phyloP scores from a whole-genome alignment of 208 protist species.

The Willaertia magna region DNA sequence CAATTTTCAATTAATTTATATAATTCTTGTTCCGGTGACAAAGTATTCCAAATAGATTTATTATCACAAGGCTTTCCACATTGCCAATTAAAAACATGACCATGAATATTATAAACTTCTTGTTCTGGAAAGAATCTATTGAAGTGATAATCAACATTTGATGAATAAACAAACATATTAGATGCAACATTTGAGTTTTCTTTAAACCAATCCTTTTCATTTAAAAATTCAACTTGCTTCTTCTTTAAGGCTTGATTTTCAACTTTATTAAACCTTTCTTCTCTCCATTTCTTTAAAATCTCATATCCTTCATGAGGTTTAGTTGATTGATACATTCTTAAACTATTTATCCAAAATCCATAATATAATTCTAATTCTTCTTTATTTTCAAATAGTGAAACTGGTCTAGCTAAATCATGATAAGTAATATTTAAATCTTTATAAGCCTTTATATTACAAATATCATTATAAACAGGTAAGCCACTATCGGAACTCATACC shows the following conservation, averaged over 20 bases:
- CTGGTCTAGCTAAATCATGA: constrained; percentile 25
- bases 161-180: constrained; percentile 27
- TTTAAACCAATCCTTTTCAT: background rate
- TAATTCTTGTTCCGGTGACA: background rate
- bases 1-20: background rate
- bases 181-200: background rate
- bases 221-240: background rate
- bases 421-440: constrained; percentile 17
- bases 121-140: background rate
- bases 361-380: constrained; percentile 17
- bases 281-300: constrained; percentile 21
- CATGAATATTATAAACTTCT: constrained; percentile 29
- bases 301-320: constrained; percentile 4
- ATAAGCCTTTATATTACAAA: constrained; percentile 24
- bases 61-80: background rate
- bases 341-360: constrained; percentile 32
- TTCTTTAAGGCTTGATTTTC: background rate
- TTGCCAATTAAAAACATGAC: constrained; percentile 28
- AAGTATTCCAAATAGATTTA: background rate
- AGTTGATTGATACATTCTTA: constrained; percentile 3
- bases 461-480: constrained; percentile 33
- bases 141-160: constrained; percentile 31
- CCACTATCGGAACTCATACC: constrained; percentile 24
- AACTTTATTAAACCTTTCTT: background rate
- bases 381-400: background rate